Conservation (phyloP, 139 green algal species). For the Chlorella sp. region DNA sequence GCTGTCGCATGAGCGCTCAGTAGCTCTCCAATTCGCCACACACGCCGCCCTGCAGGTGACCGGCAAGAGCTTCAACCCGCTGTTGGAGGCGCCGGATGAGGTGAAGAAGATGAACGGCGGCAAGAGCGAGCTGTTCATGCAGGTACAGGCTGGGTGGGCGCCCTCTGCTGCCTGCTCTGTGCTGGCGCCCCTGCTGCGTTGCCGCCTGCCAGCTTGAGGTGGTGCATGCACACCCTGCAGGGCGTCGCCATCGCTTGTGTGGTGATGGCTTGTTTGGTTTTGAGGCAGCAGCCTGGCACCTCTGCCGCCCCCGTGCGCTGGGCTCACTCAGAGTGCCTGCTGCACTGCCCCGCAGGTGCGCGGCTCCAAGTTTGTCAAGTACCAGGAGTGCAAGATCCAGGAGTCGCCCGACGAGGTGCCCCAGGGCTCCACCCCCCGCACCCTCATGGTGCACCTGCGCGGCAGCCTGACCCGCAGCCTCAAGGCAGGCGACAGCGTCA, state of each 20-base stretch:
- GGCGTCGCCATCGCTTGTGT: not conserved
- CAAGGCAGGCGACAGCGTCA: conserved; percentile 88
- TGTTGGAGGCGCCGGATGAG: conserved; percentile 51
- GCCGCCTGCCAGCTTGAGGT: not conserved
- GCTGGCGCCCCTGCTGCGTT: not conserved
- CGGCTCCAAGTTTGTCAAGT: conserved; percentile 95
- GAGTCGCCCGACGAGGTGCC: conserved; percentile 70
- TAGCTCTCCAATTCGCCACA: too few relatives aligned
- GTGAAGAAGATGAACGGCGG: conserved; percentile 39
- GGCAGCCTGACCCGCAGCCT: conserved; percentile 87
- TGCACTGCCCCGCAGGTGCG: conserved; percentile 82
- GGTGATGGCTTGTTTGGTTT: not conserved
- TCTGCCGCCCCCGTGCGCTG: too few relatives aligned
- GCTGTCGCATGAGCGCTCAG: too few relatives aligned
- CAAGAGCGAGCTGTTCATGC: conserved; percentile 47
- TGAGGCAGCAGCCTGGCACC: too few relatives aligned
- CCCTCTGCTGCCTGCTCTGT: not conserved
- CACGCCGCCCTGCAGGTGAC: conserved; percentile 27
- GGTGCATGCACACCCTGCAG: not conserved
- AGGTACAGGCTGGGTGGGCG: not conserved
- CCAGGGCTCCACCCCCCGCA: conserved; percentile 91
- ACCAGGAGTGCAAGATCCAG: conserved; percentile 89
- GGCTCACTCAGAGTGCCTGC: too few relatives aligned
- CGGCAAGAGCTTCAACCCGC: conserved; percentile 81
- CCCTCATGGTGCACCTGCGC: conserved; percentile 86